Conservation (phyloP, 2,329 filamentous ascomycete species). For the Dothiorella sarmentorum region DNA sequence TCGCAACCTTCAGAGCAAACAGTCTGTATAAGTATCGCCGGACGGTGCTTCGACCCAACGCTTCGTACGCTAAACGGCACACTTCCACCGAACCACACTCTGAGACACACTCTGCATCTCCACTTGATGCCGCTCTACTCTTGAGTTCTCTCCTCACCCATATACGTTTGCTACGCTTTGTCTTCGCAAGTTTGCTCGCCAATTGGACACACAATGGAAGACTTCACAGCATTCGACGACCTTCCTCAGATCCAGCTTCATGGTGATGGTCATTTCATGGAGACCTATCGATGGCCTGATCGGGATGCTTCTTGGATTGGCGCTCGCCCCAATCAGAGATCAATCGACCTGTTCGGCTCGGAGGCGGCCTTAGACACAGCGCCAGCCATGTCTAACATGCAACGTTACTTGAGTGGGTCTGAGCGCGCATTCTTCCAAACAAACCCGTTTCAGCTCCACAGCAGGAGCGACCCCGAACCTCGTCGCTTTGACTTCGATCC, state of each 20-base stretch:
- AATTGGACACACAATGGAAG: neutral
- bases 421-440: slow-evolving; percentile 28
- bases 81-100: neutral
- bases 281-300: slow-evolving; percentile 19
- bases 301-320: slow-evolving; percentile 14
- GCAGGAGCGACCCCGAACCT: slow-evolving; percentile 18
- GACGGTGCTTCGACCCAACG: neutral
- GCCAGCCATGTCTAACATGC: slow-evolving; percentile 28
- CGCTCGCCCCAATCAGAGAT: slow-evolving; percentile 20
- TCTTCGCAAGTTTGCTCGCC: neutral
- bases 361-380: slow-evolving; percentile 23
- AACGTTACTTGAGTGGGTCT: slow-evolving; percentile 32
- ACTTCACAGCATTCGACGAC: slow-evolving; percentile 19
- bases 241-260: slow-evolving; percentile 27
- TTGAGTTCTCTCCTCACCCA: neutral
- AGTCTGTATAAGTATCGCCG: slow-evolving; percentile 8
- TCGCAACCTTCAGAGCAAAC: neutral
- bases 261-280: slow-evolving; percentile 18
- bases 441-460: slow-evolving; percentile 30
- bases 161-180: neutral
- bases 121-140: neutral
- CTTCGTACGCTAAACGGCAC: neutral
- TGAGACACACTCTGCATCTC: neutral
- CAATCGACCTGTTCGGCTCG: slow-evolving; percentile 22
- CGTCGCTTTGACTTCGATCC: slow-evolving; percentile 21